These are phyloP conservation scores for Plasmodium inui DNA, from an alignment of 169 alveolate genomes.

Conservation along the genomic window DNA sequence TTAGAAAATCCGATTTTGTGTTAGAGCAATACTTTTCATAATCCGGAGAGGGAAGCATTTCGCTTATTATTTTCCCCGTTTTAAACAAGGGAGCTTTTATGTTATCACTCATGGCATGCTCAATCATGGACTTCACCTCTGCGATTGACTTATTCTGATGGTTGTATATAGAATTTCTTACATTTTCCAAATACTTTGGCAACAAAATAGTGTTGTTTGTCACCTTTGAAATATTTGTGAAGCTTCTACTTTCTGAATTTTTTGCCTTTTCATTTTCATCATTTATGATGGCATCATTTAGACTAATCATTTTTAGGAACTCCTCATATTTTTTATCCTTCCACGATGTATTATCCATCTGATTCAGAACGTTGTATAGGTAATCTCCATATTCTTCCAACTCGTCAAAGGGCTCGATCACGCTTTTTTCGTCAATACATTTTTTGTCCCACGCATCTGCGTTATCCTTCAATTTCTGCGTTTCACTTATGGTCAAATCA, in stretches of 20 bases:
- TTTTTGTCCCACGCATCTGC: conserved; percentile 21
- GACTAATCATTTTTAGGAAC: conserved; percentile 66
- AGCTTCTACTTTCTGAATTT: conserved; percentile 24
- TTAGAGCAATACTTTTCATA: conserved; percentile 66
- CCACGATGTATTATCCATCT: conserved; percentile 75
- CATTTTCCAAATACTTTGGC: conserved; percentile 74
- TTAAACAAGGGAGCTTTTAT: conserved; percentile 61
- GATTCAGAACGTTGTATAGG: conserved; percentile 59
- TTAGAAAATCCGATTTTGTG: neutral
- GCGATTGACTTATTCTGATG: conserved; percentile 67
- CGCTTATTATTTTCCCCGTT: conserved; percentile 73
- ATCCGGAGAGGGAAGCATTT: conserved; percentile 74
- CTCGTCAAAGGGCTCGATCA: conserved; percentile 74
- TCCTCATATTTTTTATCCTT: conserved; percentile 66
- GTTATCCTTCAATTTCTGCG: conserved; percentile 31
- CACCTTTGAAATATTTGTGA: conserved; percentile 35
- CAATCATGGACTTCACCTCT: conserved; percentile 66
- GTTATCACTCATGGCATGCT: conserved; percentile 71
- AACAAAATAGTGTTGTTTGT: conserved; percentile 63
- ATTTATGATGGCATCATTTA: conserved; percentile 65
- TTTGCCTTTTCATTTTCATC: conserved; percentile 40
- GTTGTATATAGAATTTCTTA: conserved; percentile 68
- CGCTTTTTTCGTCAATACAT: conserved; percentile 23
- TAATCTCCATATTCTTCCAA: conserved; percentile 74
- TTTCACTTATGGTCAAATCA: conserved; percentile 15